Percentiles rank a stretch among this genome's conserved stretches.
Evolutionary conservation across 306 rosid species (phyloP).

Genomic region (Ochetophila trinervis): DNA sequence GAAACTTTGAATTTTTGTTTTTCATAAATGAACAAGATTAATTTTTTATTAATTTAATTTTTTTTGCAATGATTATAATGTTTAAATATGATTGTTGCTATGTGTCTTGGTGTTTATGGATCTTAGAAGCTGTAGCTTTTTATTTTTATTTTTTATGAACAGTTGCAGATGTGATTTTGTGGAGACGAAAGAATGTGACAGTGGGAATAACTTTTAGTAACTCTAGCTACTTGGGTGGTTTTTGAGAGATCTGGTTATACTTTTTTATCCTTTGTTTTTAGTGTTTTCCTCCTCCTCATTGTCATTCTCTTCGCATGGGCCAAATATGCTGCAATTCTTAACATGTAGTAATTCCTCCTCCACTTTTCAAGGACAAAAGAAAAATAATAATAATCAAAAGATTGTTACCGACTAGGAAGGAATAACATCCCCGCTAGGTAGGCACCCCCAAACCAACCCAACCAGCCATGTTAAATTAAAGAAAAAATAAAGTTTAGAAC

Average conservation of each 20-base stretch:
- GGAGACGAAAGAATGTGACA: constrained; percentile 75
- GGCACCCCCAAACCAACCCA: too few relatives aligned
- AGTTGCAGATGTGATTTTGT: constrained; percentile 90
- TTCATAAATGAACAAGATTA: too few relatives aligned
- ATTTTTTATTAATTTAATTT: not conserved
- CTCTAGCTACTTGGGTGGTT: constrained; percentile 76
- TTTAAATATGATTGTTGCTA: constrained; percentile 10
- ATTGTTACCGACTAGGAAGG: too few relatives aligned
- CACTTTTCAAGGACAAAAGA: not conserved
- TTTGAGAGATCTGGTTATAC: constrained; percentile 96
- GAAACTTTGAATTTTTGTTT: too few relatives aligned
- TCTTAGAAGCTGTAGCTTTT: constrained; percentile 11
- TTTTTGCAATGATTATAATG: not conserved
- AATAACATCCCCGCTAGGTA: too few relatives aligned
- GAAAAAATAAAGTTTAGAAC: too few relatives aligned
- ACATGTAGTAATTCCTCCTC: constrained; percentile 46
- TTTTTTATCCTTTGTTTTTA: constrained; percentile 72
- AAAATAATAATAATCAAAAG: not conserved
- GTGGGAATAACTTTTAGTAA: constrained; percentile 52
- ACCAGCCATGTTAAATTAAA: too few relatives aligned
- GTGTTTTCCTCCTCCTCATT: constrained; percentile 84
- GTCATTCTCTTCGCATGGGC: constrained; percentile 92
- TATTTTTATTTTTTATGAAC: constrained; percentile 33
- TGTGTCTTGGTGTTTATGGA: constrained; percentile 1
- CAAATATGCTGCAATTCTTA: constrained; percentile 91